Evolutionary conservation across 2,329 filamentous ascomycete species (phyloP).

Genomic region (Penicillium sp.): DNA sequence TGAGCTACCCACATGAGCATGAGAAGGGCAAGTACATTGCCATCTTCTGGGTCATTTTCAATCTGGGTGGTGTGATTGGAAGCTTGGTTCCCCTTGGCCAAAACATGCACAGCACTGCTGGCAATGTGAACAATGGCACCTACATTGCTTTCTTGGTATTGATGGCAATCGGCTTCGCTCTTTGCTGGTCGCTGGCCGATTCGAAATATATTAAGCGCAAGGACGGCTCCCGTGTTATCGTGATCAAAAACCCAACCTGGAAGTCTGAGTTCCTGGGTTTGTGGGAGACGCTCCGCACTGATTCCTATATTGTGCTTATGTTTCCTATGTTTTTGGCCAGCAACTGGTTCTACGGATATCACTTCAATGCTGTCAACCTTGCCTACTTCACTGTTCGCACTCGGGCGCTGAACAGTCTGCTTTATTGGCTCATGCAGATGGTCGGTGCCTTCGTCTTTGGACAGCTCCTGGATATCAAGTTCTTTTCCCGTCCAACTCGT

Average conservation of each 20-base stretch:
- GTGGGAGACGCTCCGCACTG: slow-evolving; percentile 65
- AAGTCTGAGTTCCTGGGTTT: slow-evolving; percentile 74
- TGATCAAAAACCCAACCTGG: slow-evolving; percentile 91
- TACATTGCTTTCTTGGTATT: slow-evolving; percentile 86
- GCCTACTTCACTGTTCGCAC: slow-evolving; percentile 72
- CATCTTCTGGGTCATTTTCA: slow-evolving; percentile 94
- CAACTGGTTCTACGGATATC: slow-evolving; percentile 79
- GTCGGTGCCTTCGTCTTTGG: slow-evolving; percentile 72
- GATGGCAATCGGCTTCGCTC: slow-evolving; percentile 67
- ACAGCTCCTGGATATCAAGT: slow-evolving; percentile 62
- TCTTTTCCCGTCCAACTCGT: slow-evolving; percentile 61
- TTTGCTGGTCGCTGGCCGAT: slow-evolving; percentile 69
- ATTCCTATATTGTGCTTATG: slow-evolving; percentile 70
- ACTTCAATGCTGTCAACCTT: slow-evolving; percentile 70
- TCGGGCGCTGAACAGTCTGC: slow-evolving; percentile 69
- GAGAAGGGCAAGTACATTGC: slow-evolving; percentile 86
- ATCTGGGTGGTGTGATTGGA: slow-evolving; percentile 84
- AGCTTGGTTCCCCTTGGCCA: slow-evolving; percentile 56
- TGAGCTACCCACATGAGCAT: slow-evolving; percentile 78
- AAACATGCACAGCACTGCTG: slow-evolving; percentile 44
- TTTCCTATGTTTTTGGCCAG: slow-evolving; percentile 81
- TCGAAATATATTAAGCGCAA: slow-evolving; percentile 69
- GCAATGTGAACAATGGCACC: slow-evolving; percentile 64
- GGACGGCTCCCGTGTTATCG: slow-evolving; percentile 75
- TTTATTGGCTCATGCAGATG: slow-evolving; percentile 81